Base-by-base conservation (phyloP, 257 asterid genomes). In the Thymus mandschuricus region DNA sequence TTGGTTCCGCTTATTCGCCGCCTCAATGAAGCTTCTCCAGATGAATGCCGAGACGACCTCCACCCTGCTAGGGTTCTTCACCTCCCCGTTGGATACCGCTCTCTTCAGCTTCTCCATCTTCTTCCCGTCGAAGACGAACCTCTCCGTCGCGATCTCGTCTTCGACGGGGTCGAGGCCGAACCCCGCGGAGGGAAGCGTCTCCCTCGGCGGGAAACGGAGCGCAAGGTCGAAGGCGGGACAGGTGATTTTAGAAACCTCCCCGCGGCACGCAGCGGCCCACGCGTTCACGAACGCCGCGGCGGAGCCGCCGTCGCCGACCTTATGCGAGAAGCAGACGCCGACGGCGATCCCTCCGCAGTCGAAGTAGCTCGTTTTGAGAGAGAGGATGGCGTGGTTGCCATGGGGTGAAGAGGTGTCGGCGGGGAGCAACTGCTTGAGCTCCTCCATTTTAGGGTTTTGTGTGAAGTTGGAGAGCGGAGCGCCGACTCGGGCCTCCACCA, bases 271-370 rank as follows among this genome's bases (percentile, higher is more conserved):
- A 12, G 67, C 31, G 1, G 66, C 77, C 77, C 77, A 73, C n/a
- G 72, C 71, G 21, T 73, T 64, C 64, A 73, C 41, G 11, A 73
- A 73, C 43, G 11, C 4, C 6, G 4, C 40, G 1, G 27, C 5
- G 2, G 58, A 52, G 5, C 46, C n/a, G 0, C 1, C 7, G 12
- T 72, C 70, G 8, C 8, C 56, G 15, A 50, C 7, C 41, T 68
- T 77, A n/a, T 77, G 81, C 8, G 62, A 51, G 7, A 77, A 46
- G 6, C 75, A 66, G 8, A 64, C 63, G 10, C 68, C 58, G 13
- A 56, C 5, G 0, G 64, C 58, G 1, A 69, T 8, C 29, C 75
- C 74, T 10, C 74, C 77, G 55, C 81, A 76, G 15, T 48, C 51
- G 4, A 76, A 76, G 29, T 28, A 38, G 45, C 56, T 74, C 2